These are phyloP conservation scores for Boletus pseudo-olivaceus DNA, from an alignment of 768 basidiomycete species.

Conservation along the genomic window DNA sequence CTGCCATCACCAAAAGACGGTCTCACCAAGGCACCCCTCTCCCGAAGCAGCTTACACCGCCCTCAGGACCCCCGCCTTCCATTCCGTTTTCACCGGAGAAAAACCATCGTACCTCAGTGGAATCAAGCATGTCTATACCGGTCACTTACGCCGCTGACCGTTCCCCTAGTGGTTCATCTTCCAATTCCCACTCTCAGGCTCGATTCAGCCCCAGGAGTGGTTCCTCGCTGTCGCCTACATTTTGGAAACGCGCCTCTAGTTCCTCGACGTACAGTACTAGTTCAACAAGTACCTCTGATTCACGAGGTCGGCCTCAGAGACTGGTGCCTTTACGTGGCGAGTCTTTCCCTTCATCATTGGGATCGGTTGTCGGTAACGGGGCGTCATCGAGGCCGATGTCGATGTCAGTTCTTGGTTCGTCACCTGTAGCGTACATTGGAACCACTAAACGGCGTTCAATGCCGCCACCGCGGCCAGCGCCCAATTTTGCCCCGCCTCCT, in stretches of 20 bases:
- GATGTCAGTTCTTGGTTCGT: conserved; percentile 13
- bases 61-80: conserved; percentile 56
- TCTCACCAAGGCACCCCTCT: conserved; percentile 47
- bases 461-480: conserved; percentile 73
- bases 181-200: conserved; percentile 28
- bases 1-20: conserved; percentile 44
- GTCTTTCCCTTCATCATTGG: conserved; percentile 11
- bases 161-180: conserved; percentile 38
- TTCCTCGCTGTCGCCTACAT: conserved; percentile 44
- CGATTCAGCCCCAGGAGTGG: conserved; percentile 41
- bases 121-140: conserved; percentile 24
- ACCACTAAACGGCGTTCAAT: conserved; percentile 55
- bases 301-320: conserved; percentile 25
- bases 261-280: conserved; percentile 47
- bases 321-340: conserved; percentile 1
- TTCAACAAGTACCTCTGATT: conserved; percentile 42
- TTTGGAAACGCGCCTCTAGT: conserved; percentile 50
- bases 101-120: conserved; percentile 23
- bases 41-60: conserved; percentile 54
- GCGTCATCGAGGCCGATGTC: conserved; percentile 20
- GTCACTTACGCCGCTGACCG: conserved; percentile 33
- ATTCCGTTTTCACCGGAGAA: conserved; percentile 32
- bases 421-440: conserved; percentile 10
- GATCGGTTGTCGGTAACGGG: conserved; percentile 3
- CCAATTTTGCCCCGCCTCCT: conserved; percentile 66